Percentiles rank a stretch among this genome's conserved stretches.
Conservation (phyloP, 2,329 filamentous ascomycete species). For the Colletotrichum endophyticum region DNA sequence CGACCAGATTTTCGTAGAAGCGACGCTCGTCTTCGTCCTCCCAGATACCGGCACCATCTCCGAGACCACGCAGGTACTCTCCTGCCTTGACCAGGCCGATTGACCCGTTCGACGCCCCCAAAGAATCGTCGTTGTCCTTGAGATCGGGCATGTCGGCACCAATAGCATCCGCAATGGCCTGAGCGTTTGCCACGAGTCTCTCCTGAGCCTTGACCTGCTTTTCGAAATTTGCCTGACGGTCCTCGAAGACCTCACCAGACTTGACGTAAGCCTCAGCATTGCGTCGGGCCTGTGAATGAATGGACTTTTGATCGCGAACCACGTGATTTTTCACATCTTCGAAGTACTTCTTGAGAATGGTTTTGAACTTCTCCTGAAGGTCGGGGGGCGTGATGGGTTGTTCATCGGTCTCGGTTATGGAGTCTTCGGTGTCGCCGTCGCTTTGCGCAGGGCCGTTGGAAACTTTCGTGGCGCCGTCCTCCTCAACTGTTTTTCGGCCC, state of each 20-base stretch:
- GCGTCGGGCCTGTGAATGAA: slow-evolving; percentile 84
- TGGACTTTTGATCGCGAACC: slow-evolving; percentile 87
- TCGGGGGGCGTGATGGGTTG: slow-evolving; percentile 77
- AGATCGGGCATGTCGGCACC: slow-evolving; percentile 93
- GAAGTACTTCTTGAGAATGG: slow-evolving; percentile 85
- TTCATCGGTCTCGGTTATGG: slow-evolving; percentile 50
- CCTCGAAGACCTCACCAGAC: slow-evolving; percentile 97
- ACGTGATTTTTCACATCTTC: slow-evolving; percentile 92
- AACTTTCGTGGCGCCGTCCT: slow-evolving; percentile 72
- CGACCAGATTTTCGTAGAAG: slow-evolving; percentile 96
- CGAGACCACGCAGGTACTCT: slow-evolving; percentile 89
- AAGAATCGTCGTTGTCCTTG: slow-evolving; percentile 78
- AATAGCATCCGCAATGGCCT: slow-evolving; percentile 86
- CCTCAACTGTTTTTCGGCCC: slow-evolving; percentile 82
- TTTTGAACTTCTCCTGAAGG: slow-evolving; percentile 84
- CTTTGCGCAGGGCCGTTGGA: slow-evolving; percentile 18
- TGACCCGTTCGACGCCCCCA: slow-evolving; percentile 70
- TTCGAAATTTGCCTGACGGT: slow-evolving; percentile 94
- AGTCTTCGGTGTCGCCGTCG: background rate
- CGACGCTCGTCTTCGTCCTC: slow-evolving; percentile 97
- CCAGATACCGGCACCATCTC: slow-evolving; percentile 94
- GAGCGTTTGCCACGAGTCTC: slow-evolving; percentile 86
- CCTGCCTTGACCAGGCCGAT: slow-evolving; percentile 95
- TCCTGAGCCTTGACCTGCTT: slow-evolving; percentile 93
- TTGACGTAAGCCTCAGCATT: slow-evolving; percentile 99